Evolutionary conservation across 2,329 filamentous ascomycete genomes (phyloP), one percentile per base, ranked within the genome.

Genomic region (Hypoxylon sp.): DNA sequence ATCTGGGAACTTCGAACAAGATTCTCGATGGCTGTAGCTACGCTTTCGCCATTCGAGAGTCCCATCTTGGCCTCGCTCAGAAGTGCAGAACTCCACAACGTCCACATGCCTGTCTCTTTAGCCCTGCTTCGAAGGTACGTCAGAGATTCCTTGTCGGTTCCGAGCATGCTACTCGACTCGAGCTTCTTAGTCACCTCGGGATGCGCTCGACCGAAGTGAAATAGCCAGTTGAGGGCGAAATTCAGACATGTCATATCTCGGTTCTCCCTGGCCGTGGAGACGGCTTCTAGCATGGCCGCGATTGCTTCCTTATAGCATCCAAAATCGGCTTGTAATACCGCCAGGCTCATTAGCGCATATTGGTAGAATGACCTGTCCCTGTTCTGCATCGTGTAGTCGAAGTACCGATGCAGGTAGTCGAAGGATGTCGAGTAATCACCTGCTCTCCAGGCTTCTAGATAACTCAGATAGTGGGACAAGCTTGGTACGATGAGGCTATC

Each of bases 221-320:
- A 96, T 2, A 98, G 81, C 95, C 95, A 99, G 70, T 92, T 96
- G 60, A 99, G 84, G 26, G 92, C 91, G 75, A 96, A 98, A 73
- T 97, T 98, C 54, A 99, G 81, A 71, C 95, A 98, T 3, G 85
- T 88, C 80, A 92, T 91, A 70, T 99, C 95, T 64, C 92, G 88
- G 66, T 96, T 96, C 74, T 98, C 95, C 60, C 94, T 82, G 0
- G 95, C 95, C n/a, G 92, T 96, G 0, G 93, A 88, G 27, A 99
- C 92, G 0, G 94, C 93, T 73, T 98, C 95, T 38, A 96, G 87
- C 87, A 99, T 97, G 10, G 94, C 91, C 9, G 91, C 86, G n/a
- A 98, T 84, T 4, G 94, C 94, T 75, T 98, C 93, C 35, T 86
- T 84, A 72, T 92, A 88, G 71, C 91, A 97, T 42, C 93, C 93